Evolutionary conservation across 805 yeast genomes (phyloP).

Genomic region (Sugiyamaella floridensis): DNA sequence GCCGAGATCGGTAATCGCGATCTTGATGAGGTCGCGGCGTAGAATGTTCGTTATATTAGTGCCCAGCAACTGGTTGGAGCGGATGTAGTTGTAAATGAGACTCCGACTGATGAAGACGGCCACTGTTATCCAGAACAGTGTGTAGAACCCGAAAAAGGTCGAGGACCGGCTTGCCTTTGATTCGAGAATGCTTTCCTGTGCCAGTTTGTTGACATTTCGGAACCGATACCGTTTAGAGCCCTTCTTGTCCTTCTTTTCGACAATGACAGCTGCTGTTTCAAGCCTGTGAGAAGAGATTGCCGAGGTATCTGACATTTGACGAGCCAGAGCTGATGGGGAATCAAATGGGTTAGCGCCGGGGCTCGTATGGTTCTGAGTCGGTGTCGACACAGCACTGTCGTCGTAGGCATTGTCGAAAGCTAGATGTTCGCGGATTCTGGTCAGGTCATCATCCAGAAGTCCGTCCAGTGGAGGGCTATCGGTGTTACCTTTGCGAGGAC

Average conservation of each 20-base stretch:
- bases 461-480: background rate
- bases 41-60: slow-evolving; percentile 54
- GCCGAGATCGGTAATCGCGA: slow-evolving; percentile 64
- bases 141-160: slow-evolving; percentile 69
- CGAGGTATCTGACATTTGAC: background rate
- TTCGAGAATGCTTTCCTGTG: slow-evolving; percentile 26
- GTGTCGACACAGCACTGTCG: slow-evolving; percentile 12
- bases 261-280: background rate
- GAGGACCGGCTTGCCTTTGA: slow-evolving; percentile 24
- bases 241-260: background rate
- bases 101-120: slow-evolving; percentile 33
- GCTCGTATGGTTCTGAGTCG: background rate
- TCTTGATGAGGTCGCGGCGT: slow-evolving; percentile 51
- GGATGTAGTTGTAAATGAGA: slow-evolving; percentile 45
- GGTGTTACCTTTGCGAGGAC: background rate
- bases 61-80: slow-evolving; percentile 39
- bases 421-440: slow-evolving; percentile 11
- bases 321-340: background rate
- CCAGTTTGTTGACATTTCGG: slow-evolving; percentile 18
- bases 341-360: background rate
- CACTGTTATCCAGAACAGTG: slow-evolving; percentile 39
- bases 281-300: background rate
- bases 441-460: background rate
- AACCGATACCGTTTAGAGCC: slow-evolving; percentile 16
- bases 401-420: slow-evolving; percentile 12